Evolutionary conservation across 257 asterid species (phyloP), one percentile per base, ranked within the genome.

Genomic region (Solanum boliviense): DNA sequence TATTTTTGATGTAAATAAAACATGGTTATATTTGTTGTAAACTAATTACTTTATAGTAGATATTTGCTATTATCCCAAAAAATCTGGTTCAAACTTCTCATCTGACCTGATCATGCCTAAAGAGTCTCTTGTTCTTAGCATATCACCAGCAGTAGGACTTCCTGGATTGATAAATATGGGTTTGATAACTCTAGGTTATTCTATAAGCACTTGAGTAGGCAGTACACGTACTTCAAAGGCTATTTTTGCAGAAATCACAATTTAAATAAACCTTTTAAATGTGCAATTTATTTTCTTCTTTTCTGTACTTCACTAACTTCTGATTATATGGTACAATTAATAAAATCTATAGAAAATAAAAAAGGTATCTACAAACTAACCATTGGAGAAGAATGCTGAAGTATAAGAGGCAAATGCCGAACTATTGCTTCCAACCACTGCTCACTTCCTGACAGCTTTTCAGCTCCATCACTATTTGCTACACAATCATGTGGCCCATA

Each of bases 391-490:
- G 96, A 91, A 93, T 96, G 97, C 89, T 88, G 92, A 88, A 93
- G 91, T 79, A 93, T 90, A 68, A 90, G 88, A 88, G 98, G 98
- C 94, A 96, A 90, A 90, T 94, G 98, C 90, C 91, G 93, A 86
- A 52, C 89, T 84, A 92, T 94, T 87, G 95, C 95, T 93, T 96
- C 98, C 91, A 88, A 86, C 99, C 99, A 96, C 88, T 91, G 92
- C 91, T 95, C 94, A 87, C 91, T 90, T 85, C 98, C 99, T 84
- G 89, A 84, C 23, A 58, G 68, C 90, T 92, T 72, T 88, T 92
- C 86, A 88, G 93, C 88, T 89, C 90, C 93, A 82, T 91, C 92
- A 70, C 75, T 86, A 90, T 88, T 79, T 89, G 93, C 87, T 84
- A 89, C 90, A 89, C 91, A 90, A 89, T 41, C 88, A 91, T 91